Conservation (phyloP, 1,139 yeast genomes). For the Martiniozyma asiatica region DNA sequence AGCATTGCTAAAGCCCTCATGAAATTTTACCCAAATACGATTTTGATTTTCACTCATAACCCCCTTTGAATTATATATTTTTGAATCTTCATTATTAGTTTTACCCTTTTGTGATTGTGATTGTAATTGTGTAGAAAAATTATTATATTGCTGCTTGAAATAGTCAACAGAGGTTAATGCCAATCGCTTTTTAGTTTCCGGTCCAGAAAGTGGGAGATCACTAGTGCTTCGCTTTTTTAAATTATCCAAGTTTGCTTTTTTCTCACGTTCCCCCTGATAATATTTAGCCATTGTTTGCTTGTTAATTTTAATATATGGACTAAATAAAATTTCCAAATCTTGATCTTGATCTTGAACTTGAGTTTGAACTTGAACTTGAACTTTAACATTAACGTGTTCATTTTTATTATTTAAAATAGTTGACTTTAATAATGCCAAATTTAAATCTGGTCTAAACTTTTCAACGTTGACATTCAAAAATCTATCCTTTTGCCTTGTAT, state of each 20-base stretch:
- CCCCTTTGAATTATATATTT: too few relatives aligned
- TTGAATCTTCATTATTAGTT: too few relatives aligned
- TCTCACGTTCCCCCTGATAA: constrained; percentile 1
- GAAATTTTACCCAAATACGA: constrained; percentile 82
- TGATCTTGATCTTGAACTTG: too few relatives aligned
- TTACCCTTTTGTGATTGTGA: too few relatives aligned
- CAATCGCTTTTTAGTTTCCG: constrained; percentile 7
- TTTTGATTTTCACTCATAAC: constrained; percentile 18
- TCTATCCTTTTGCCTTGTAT: not conserved
- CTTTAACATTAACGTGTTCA: too few relatives aligned
- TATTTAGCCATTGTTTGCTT: too few relatives aligned
- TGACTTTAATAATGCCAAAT: not conserved
- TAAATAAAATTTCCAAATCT: too few relatives aligned
- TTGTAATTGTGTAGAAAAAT: constrained; percentile 3
- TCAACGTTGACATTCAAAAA: not conserved
- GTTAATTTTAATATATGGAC: constrained; percentile 5
- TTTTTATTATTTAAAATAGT: too few relatives aligned
- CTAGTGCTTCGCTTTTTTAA: too few relatives aligned
- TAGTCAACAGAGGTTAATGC: constrained; percentile 21
- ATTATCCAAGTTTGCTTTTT: too few relatives aligned
- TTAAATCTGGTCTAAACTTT: constrained; percentile 7
- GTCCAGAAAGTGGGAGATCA: too few relatives aligned
- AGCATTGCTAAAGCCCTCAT: constrained; percentile 92
- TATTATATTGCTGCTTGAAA: constrained; percentile 23
- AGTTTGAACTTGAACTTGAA: too few relatives aligned